These are phyloP conservation scores for Phytomonas sp. DNA, from an alignment of 208 protist species.

Conservation along the genomic window DNA sequence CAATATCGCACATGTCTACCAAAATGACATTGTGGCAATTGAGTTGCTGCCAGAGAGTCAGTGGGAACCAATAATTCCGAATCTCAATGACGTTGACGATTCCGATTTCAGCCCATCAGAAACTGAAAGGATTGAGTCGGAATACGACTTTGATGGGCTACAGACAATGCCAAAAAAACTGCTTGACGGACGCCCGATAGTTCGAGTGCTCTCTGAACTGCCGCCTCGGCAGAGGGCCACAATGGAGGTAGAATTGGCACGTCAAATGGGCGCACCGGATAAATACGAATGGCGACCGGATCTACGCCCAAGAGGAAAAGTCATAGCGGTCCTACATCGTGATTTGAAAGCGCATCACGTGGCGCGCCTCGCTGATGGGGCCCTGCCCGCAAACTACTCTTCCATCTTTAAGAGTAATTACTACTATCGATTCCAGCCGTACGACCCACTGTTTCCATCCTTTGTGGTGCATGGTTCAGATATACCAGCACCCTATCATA, in stretches of 20 bases:
- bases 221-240: slow-evolving; percentile 3
- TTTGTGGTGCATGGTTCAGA: slow-evolving; percentile 48
- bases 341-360: slow-evolving; percentile 25
- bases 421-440: slow-evolving; percentile 60
- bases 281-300: slow-evolving; percentile 23
- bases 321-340: slow-evolving; percentile 42
- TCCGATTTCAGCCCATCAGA: not conserved
- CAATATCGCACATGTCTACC: slow-evolving; percentile 20
- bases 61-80: not conserved
- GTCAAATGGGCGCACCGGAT: slow-evolving; percentile 18
- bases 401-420: slow-evolving; percentile 25
- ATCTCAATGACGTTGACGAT: not conserved
- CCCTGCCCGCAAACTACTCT: slow-evolving; percentile 15
- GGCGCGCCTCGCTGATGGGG: slow-evolving; percentile 26
- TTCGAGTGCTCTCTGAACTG: slow-evolving; percentile 17
- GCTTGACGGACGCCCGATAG: slow-evolving; percentile 42
- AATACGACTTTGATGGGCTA: not conserved
- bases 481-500: slow-evolving; percentile 33
- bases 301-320: slow-evolving; percentile 24
- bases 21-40: slow-evolving; percentile 72
- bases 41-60: slow-evolving; percentile 21
- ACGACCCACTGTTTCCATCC: slow-evolving; percentile 51
- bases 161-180: slow-evolving; percentile 22
- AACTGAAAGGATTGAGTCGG: not conserved
- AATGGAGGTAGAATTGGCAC: slow-evolving; percentile 21